Percentiles rank a stretch among this genome's conserved stretches.
Conservation (phyloP, 2,329 filamentous ascomycete species). For the Pestalotiopsis fici region DNA sequence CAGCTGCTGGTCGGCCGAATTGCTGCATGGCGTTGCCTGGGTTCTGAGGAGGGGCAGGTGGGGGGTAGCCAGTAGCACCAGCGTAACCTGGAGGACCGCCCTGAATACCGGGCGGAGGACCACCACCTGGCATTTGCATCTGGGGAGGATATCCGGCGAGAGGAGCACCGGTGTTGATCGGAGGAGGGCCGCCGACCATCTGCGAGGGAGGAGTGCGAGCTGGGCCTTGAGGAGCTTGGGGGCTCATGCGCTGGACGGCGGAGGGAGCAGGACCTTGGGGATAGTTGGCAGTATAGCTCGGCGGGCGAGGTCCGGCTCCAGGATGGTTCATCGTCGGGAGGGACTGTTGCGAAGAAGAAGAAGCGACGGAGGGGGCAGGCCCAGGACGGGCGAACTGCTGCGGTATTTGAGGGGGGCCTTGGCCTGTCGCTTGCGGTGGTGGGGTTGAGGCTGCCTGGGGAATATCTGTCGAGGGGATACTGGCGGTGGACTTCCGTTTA, state of each 20-base stretch:
- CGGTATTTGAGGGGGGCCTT: slow-evolving; percentile 47
- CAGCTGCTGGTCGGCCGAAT: slow-evolving; percentile 55
- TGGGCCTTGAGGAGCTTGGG: slow-evolving; percentile 46
- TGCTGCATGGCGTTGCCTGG: slow-evolving; percentile 39
- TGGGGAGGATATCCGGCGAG: slow-evolving; percentile 61
- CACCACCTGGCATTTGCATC: slow-evolving; percentile 35
- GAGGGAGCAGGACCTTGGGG: slow-evolving; percentile 47
- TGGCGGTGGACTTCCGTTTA: slow-evolving; percentile 73
- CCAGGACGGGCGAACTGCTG: slow-evolving; percentile 45
- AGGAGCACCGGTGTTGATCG: slow-evolving; percentile 66
- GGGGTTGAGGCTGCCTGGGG: slow-evolving; percentile 37
- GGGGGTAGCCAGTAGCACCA: slow-evolving; percentile 48
- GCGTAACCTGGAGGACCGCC: slow-evolving; percentile 49
- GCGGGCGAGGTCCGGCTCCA: slow-evolving; percentile 60
- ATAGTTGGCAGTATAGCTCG: slow-evolving; percentile 64
- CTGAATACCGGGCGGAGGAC: slow-evolving; percentile 40
- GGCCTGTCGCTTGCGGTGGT: slow-evolving; percentile 30
- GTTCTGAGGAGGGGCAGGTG: slow-evolving; percentile 41
- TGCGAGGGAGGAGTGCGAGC: slow-evolving; percentile 59
- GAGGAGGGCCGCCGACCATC: slow-evolving; percentile 65
- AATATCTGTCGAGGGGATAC: slow-evolving; percentile 52
- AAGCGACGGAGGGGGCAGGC: slow-evolving; percentile 45
- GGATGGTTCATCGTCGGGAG: slow-evolving; percentile 65
- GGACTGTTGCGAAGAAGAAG: slow-evolving; percentile 47
- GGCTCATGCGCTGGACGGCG: slow-evolving; percentile 52